Base-by-base conservation (phyloP, 768 basidiomycete species). In the Infundibulicybe gibba region DNA sequence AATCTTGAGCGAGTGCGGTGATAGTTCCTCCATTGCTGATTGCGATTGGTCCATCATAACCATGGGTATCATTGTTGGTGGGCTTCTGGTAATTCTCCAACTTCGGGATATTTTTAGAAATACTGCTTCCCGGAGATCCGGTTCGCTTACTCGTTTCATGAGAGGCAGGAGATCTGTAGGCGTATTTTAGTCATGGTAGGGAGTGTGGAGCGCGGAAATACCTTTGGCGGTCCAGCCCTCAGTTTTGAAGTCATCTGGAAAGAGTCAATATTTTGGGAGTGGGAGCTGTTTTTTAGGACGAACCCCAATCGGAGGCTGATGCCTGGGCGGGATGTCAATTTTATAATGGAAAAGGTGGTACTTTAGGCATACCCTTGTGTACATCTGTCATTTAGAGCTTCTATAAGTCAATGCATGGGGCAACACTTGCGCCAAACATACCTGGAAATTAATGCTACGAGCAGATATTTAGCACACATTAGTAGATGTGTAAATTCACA, bases 81-180 rank as follows among this genome's bases (percentile, higher is more conserved):
- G 85, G 83, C 65, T 85, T 85, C 72, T 86, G 85, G 61, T 87
- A 86, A 68, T 85, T 84, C 74, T 87, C 84, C 46, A 86, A 68
- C 76, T 82, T 53, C 10, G 39, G 45, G n/a, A 43, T 15, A 39
- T n/a, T 17, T 16, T 16, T 21, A 20, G 13, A 25, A 30, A 15
- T 15, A 21, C 41, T 35, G 10, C 16, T 40, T 17, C 13, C 42
- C 32, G 15, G 40, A 11, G 32, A 34, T 20, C 25, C 8, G 8
- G 3, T 25, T 25, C 25, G 37, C 45, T 32, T 49, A 78, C 80
- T 43, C 83, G 69, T 65, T 85, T 85, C 85, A 87, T 87, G 51
- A 86, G 69, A 3, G 84, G 85, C 42, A 85, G 56, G 14, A 87
- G 72, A 54, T 85, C 85, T 83, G 46, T n/a, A 47, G 30, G 49